A percentile compares a stretch with the other conserved stretches of the same genome.
phyloP scores from a whole-genome alignment of 2,329 filamentous ascomycete species.

The Diaporthe velutina region DNA sequence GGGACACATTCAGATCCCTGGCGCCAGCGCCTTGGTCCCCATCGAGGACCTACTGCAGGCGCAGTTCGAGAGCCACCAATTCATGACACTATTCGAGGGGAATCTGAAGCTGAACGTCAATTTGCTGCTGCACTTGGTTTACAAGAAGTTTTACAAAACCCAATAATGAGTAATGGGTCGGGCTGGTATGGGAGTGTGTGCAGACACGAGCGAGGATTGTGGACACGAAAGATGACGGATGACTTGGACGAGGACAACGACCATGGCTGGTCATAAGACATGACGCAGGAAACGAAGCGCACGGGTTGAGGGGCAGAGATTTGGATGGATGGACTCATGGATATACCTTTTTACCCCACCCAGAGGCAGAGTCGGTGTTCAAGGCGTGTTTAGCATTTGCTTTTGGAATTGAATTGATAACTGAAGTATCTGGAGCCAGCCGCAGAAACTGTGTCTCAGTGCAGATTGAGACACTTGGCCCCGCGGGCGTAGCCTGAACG shows the following conservation, averaged over 20 bases:
- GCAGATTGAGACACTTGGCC: neutral
- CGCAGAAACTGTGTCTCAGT: neutral
- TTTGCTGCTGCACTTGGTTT: constrained; percentile 93
- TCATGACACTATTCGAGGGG: constrained; percentile 93
- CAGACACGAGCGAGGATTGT: neutral
- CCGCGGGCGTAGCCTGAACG: neutral
- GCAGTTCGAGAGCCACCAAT: constrained; percentile 97
- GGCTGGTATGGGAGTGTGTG: neutral
- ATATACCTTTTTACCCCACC: constrained; percentile 37
- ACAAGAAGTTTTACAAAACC: constrained; percentile 96
- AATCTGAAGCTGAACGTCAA: constrained; percentile 94
- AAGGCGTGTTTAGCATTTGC: constrained; percentile 36
- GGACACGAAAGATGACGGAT: constrained; percentile 22
- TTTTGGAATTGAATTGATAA: constrained; percentile 34
- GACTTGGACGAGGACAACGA: constrained; percentile 16
- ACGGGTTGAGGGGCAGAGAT: constrained; percentile 1
- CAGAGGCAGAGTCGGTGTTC: constrained; percentile 36
- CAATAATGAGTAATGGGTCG: constrained; percentile 57
- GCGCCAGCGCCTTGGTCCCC: constrained; percentile 87
- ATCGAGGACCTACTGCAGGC: constrained; percentile 95
- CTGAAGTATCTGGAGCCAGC: neutral
- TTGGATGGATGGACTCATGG: constrained; percentile 29
- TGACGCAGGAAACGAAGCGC: constrained; percentile 29
- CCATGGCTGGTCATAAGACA: constrained; percentile 28
- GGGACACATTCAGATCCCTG: constrained; percentile 95